These are phyloP conservation scores for Trichosporon inkin DNA, from an alignment of 1,284 basidiomycete genomes.

Conservation along the genomic window DNA sequence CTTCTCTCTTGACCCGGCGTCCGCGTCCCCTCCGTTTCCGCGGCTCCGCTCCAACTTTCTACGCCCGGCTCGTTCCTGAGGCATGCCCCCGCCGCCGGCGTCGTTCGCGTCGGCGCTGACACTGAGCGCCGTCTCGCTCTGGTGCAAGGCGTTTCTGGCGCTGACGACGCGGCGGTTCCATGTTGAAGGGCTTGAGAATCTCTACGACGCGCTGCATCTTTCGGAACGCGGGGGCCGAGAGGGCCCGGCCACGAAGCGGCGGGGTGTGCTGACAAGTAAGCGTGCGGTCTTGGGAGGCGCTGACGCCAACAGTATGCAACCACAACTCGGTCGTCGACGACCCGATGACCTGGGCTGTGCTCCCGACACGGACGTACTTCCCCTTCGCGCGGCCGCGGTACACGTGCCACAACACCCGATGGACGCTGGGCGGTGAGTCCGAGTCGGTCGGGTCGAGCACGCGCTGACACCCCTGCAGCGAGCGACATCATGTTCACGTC, in stretches of 20 bases:
- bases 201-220: constrained; percentile 59
- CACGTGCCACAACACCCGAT: constrained; percentile 42
- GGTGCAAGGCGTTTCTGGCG: constrained; percentile 70
- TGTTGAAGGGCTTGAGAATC: constrained; percentile 63
- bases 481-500: constrained; percentile 96
- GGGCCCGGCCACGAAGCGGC: constrained; percentile 44
- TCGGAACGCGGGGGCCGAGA: constrained; percentile 20
- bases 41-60: no score
- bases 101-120: constrained; percentile 39
- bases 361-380: constrained; percentile 64
- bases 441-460: not conserved
- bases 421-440: constrained; percentile 46
- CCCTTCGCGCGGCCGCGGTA: constrained; percentile 39
- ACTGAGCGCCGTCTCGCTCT: constrained; percentile 57
- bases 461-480: constrained; percentile 54
- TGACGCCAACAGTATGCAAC: constrained; percentile 66
- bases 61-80: no score
- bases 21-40: no score
- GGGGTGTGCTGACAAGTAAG: constrained; percentile 74
- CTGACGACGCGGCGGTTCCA: constrained; percentile 61
- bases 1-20: no score
- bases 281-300: constrained; percentile 12
- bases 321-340: constrained; percentile 70
- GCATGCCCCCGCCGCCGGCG: constrained; percentile 14
- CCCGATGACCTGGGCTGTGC: constrained; percentile 66